Evolutionary conservation across 495 filamentous ascomycete genomes (phyloP).

Genomic region (Hypoxylon fragiforme): DNA sequence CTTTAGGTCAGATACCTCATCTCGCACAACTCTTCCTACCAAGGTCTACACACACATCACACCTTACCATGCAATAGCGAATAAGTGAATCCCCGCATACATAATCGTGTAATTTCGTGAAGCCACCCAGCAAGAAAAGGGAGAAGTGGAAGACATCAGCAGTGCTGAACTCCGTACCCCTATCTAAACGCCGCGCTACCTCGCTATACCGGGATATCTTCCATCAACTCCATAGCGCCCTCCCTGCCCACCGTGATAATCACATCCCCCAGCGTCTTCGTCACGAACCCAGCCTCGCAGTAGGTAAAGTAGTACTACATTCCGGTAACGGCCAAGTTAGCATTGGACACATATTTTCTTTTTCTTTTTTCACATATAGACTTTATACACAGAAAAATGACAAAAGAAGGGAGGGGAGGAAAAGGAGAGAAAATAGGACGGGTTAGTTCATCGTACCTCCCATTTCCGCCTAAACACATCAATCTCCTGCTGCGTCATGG

Average conservation of each 20-base stretch:
- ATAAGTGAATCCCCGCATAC: too few species aligned
- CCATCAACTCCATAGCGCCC: constrained; percentile 67
- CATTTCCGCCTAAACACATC: constrained; percentile 70
- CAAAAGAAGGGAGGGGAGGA: not conserved
- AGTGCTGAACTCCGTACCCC: too few species aligned
- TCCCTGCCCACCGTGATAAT: constrained; percentile 69
- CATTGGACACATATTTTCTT: not conserved
- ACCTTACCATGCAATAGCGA: too few species aligned
- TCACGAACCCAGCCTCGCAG: constrained; percentile 71
- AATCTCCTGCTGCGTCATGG: constrained; percentile 59
- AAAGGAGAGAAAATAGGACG: not conserved
- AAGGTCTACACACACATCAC: too few species aligned
- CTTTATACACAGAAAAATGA: not conserved
- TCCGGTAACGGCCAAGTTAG: not conserved
- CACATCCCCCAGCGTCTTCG: constrained; percentile 70
- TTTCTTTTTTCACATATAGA: not conserved
- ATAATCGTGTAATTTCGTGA: too few species aligned
- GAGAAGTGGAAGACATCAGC: too few species aligned
- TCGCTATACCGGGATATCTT: constrained; percentile 61
- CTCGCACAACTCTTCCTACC: too few species aligned
- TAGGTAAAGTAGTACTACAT: constrained; percentile 71
- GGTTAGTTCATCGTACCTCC: constrained; percentile 49
- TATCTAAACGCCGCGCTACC: not conserved
- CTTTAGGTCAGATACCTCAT: too few species aligned
- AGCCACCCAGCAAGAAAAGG: too few species aligned